Conservation (phyloP, 495 filamentous ascomycete genomes). For the Pyrenula aspistea region DNA sequence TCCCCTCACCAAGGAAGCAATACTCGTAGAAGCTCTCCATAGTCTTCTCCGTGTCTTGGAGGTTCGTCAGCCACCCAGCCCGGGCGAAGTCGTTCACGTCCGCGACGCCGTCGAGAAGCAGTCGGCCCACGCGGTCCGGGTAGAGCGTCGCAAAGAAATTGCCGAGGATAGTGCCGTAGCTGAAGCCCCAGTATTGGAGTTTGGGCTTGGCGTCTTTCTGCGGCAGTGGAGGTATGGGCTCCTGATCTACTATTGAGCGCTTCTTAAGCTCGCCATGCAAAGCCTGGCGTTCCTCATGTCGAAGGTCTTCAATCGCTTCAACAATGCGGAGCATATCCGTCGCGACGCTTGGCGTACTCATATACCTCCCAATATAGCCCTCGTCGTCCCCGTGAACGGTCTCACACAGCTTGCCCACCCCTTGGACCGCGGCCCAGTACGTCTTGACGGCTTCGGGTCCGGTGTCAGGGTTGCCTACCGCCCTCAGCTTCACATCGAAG, state of each 20-base stretch:
- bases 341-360: slow-evolving; percentile 34
- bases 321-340: slow-evolving; percentile 39
- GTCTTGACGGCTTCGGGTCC: slow-evolving; percentile 13
- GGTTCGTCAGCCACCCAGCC: slow-evolving; percentile 25
- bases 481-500: slow-evolving; percentile 27
- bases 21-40: slow-evolving; percentile 32
- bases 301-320: slow-evolving; percentile 32
- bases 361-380: slow-evolving; percentile 28
- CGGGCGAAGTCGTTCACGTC: slow-evolving; percentile 34
- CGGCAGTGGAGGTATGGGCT: slow-evolving; percentile 9
- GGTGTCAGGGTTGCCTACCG: slow-evolving; percentile 30
- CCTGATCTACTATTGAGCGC: slow-evolving; percentile 6
- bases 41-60: slow-evolving; percentile 36
- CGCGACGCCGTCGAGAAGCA: slow-evolving; percentile 42
- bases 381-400: slow-evolving; percentile 13
- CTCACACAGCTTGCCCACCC: slow-evolving; percentile 22
- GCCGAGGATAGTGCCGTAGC: slow-evolving; percentile 58
- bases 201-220: slow-evolving; percentile 17
- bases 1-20: slow-evolving; percentile 31
- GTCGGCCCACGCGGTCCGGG: slow-evolving; percentile 34
- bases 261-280: background rate
- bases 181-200: slow-evolving; percentile 52
- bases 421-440: slow-evolving; percentile 19
- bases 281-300: slow-evolving; percentile 8
- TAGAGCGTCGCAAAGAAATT: slow-evolving; percentile 42